phyloP scores from a whole-genome alignment of 2,329 filamentous ascomycete genomes.

The Parastagonospora nodorum region DNA sequence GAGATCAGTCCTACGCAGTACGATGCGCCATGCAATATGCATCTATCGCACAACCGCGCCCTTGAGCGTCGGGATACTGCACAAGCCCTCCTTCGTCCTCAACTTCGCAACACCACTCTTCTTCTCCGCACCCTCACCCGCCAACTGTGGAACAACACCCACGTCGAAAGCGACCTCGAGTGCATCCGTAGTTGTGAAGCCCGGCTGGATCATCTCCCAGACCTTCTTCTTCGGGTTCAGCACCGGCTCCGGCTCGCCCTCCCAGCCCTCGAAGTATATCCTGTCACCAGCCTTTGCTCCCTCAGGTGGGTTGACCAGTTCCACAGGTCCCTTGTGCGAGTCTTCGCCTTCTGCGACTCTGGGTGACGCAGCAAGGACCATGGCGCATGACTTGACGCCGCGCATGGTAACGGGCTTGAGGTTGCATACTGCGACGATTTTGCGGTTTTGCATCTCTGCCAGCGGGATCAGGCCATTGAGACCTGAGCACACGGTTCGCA shows the following conservation, averaged over 20 bases:
- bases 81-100: constrained; percentile 79
- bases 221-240: constrained; percentile 99
- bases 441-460: constrained; percentile 95
- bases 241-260: constrained; percentile 88
- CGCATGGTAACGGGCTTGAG: constrained; percentile 99
- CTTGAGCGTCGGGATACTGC: constrained; percentile 81
- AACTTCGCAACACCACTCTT: constrained; percentile 65
- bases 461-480: constrained; percentile 91
- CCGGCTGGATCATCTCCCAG: constrained; percentile 95
- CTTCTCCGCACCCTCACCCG: constrained; percentile 67
- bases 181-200: constrained; percentile 84
- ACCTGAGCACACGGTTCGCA: constrained; percentile 95
- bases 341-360: constrained; percentile 78
- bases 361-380: constrained; percentile 97
- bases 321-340: constrained; percentile 86
- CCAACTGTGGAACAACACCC: constrained; percentile 73
- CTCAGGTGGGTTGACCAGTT: constrained; percentile 83
- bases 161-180: constrained; percentile 89
- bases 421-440: constrained; percentile 95
- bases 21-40: not conserved
- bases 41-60: constrained; percentile 79
- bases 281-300: constrained; percentile 82
- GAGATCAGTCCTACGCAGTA: not conserved
- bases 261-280: constrained; percentile 93
- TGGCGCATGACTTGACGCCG: constrained; percentile 78